Conservation (phyloP, 2,329 filamentous ascomycete genomes). For the Neopestalotiopsis sp. region DNA sequence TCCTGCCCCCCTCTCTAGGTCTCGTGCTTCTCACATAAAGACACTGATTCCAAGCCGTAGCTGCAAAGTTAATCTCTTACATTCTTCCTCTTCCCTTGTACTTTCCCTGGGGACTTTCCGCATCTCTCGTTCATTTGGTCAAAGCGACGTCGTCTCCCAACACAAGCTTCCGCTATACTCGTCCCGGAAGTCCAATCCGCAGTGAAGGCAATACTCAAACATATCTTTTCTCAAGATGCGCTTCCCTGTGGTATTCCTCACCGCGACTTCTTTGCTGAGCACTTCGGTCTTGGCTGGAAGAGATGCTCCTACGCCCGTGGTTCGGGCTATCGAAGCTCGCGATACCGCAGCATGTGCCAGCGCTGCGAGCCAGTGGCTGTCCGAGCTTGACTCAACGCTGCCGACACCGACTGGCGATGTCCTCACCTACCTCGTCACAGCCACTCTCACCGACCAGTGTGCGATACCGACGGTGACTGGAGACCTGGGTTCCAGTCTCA, state of each 20-base stretch:
- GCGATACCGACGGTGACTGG: conserved; percentile 8
- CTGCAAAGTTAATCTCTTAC: neutral
- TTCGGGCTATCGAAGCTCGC: conserved; percentile 3
- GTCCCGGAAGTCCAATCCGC: too few species aligned
- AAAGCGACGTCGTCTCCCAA: too few species aligned
- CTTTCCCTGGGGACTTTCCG: neutral
- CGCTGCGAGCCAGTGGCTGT: conserved; percentile 2
- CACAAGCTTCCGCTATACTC: too few species aligned
- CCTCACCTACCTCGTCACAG: conserved; percentile 10
- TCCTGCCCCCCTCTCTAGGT: too few species aligned
- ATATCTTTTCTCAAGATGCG: neutral
- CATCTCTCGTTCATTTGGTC: neutral
- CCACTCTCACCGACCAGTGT: conserved; percentile 1
- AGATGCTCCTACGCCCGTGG: neutral
- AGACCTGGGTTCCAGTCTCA: neutral
- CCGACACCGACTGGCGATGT: conserved; percentile 6
- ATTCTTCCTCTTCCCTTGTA: neutral
- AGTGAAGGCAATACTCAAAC: too few species aligned
- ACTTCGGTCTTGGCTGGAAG: neutral
- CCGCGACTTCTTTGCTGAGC: neutral
- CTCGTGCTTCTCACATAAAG: neutral
- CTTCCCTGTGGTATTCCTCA: conserved; percentile 1
- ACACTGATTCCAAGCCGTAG: neutral
- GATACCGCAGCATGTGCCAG: conserved; percentile 4
- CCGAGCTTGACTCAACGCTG: neutral